These are phyloP conservation scores for Mucor indicus DNA, from an alignment of 371 early-diverging fungal species.

Conservation along the genomic window DNA sequence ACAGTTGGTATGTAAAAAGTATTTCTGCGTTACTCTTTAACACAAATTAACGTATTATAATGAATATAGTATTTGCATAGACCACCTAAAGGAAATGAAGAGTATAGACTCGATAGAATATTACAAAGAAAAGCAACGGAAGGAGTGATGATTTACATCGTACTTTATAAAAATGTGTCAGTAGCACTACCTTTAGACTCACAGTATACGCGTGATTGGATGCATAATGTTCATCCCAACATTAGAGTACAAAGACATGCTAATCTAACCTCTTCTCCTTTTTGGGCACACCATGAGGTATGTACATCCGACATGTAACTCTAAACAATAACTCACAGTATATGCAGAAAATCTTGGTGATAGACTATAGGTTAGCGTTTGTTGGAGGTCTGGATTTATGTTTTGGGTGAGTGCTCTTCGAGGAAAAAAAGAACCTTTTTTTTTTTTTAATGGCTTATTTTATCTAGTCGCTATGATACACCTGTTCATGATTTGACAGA, in stretches of 20 bases:
- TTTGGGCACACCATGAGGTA: conserved; percentile 79
- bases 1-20: conserved; percentile 51
- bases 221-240: conserved; percentile 74
- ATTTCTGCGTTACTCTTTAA: no score
- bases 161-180: conserved; percentile 84
- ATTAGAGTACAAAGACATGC: conserved; percentile 53
- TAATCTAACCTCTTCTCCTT: conserved; percentile 43
- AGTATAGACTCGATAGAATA: conserved; percentile 79
- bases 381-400: conserved; percentile 93
- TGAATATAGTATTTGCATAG: conserved; percentile 67
- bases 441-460: neutral
- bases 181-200: conserved; percentile 79
- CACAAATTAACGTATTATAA: no score
- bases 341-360: conserved; percentile 75
- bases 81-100: conserved; percentile 69
- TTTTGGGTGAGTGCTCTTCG: conserved; percentile 55
- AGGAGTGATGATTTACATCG: conserved; percentile 86
- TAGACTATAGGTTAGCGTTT: conserved; percentile 84
- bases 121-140: conserved; percentile 81
- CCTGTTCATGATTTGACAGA: conserved; percentile 74
- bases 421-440: neutral
- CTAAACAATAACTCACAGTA: neutral
- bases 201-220: conserved; percentile 74
- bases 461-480: conserved; percentile 79
- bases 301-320: neutral